These are phyloP conservation scores for Collariella sp. DNA, from an alignment of 495 filamentous ascomycete genomes.

Conservation along the genomic window DNA sequence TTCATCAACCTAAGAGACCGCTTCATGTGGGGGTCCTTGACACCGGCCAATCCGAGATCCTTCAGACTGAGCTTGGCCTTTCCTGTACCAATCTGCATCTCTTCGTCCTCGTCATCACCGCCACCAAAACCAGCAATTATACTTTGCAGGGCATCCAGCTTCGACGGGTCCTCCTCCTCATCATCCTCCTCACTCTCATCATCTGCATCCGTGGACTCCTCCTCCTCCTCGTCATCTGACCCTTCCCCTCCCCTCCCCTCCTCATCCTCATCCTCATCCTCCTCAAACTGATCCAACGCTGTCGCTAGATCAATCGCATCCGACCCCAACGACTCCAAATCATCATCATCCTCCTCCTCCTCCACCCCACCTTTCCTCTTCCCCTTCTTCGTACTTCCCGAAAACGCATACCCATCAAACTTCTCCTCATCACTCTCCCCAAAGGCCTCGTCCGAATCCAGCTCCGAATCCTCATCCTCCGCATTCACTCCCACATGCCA, in stretches of 20 bases:
- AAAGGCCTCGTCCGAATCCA: constrained; percentile 91
- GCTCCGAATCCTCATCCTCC: constrained; percentile 69
- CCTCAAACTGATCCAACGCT: constrained; percentile 63
- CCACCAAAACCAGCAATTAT: constrained; percentile 60
- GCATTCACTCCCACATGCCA: constrained; percentile 71
- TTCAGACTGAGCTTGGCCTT: constrained; percentile 68
- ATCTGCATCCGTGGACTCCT: constrained; percentile 38
- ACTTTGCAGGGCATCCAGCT: constrained; percentile 55
- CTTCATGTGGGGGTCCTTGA: constrained; percentile 67
- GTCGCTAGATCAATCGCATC: constrained; percentile 79
- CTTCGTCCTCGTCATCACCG: constrained; percentile 26
- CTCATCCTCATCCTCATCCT: constrained; percentile 37
- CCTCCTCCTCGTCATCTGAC: constrained; percentile 31
- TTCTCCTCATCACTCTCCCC: constrained; percentile 79
- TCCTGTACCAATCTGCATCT: constrained; percentile 20
- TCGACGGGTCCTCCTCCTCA: constrained; percentile 49
- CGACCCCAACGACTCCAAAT: constrained; percentile 55
- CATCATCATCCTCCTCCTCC: constrained; percentile 50
- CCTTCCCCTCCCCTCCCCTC: constrained; percentile 23
- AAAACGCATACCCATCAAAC: constrained; percentile 68
- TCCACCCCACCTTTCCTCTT: constrained; percentile 34
- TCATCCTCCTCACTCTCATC: constrained; percentile 44
- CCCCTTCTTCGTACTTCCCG: constrained; percentile 50
- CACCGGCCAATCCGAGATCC: constrained; percentile 61
- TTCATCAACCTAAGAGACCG: constrained; percentile 65